Conservation (phyloP, 2,329 filamentous ascomycete genomes). For the Zarea fungicola region DNA sequence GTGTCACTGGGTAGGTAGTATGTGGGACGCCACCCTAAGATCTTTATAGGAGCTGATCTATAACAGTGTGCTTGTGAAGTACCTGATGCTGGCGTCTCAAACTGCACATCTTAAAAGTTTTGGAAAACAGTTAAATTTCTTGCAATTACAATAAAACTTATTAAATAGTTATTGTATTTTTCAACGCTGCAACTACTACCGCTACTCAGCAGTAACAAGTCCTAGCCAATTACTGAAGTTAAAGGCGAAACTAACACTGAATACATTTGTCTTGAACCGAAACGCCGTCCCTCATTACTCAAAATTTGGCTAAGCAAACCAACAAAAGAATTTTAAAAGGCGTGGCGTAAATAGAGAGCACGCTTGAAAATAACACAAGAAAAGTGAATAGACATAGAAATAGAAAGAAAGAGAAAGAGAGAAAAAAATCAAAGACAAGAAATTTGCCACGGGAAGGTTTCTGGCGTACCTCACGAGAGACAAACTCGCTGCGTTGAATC, state of each 20-base stretch:
- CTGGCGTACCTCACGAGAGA: background rate
- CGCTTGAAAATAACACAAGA: too few relatives aligned
- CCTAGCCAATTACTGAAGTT: conserved; percentile 8
- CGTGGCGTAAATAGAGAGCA: too few relatives aligned
- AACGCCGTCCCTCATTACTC: conserved; percentile 11
- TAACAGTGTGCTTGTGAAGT: too few relatives aligned
- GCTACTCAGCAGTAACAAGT: conserved; percentile 1
- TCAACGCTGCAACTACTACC: conserved; percentile 8
- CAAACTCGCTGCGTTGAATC: background rate
- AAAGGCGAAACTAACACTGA: conserved; percentile 1
- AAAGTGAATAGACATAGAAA: background rate
- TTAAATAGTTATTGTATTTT: background rate
- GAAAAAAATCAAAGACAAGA: background rate
- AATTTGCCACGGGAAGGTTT: background rate
- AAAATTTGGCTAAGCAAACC: background rate
- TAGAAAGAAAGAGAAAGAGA: background rate
- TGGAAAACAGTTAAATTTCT: too few relatives aligned
- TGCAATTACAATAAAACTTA: too few relatives aligned
- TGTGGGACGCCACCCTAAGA: too few relatives aligned
- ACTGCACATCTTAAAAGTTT: too few relatives aligned
- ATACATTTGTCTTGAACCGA: conserved; percentile 3
- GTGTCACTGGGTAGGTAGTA: too few relatives aligned
- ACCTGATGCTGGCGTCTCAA: too few relatives aligned
- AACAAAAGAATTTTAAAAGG: too few relatives aligned
- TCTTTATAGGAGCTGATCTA: too few relatives aligned